phyloP scores from a whole-genome alignment of 805 yeast genomes.

The Pichia eremophila region DNA sequence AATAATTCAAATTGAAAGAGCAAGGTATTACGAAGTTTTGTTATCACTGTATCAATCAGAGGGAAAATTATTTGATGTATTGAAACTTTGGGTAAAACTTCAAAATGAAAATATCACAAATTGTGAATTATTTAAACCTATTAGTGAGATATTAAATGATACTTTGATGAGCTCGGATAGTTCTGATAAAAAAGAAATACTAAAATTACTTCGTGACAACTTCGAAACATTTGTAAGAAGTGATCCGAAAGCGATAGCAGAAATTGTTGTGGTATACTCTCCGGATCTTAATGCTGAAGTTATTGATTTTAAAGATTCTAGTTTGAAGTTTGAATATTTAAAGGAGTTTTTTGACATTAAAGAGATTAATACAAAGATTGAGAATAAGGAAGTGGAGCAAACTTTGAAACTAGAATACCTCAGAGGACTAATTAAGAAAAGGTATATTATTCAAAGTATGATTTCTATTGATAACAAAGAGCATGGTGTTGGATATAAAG shows the following conservation, averaged over 20 bases:
- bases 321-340: slow-evolving; percentile 27
- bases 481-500: background rate
- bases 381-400: slow-evolving; percentile 22
- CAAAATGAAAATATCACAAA: slow-evolving; percentile 7
- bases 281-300: slow-evolving; percentile 33
- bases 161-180: slow-evolving; percentile 13
- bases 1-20: slow-evolving; percentile 41
- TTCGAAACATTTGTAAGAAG: slow-evolving; percentile 22
- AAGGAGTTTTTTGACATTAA: slow-evolving; percentile 21
- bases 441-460: background rate
- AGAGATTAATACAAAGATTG: slow-evolving; percentile 6
- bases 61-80: slow-evolving; percentile 40
- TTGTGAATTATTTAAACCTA: slow-evolving; percentile 19
- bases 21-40: slow-evolving; percentile 50
- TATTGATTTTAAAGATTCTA: slow-evolving; percentile 22
- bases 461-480: background rate
- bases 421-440: background rate
- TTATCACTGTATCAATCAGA: slow-evolving; percentile 47
- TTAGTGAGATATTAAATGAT: slow-evolving; percentile 20
- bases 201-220: slow-evolving; percentile 19
- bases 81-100: slow-evolving; percentile 41
- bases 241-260: slow-evolving; percentile 30
- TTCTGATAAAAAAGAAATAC: slow-evolving; percentile 16
- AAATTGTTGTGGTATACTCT: slow-evolving; percentile 27
- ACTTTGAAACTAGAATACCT: slow-evolving; percentile 8